Evolutionary conservation across 148 eudicot genomes (phyloP).

Genomic region (Camellia japonica): DNA sequence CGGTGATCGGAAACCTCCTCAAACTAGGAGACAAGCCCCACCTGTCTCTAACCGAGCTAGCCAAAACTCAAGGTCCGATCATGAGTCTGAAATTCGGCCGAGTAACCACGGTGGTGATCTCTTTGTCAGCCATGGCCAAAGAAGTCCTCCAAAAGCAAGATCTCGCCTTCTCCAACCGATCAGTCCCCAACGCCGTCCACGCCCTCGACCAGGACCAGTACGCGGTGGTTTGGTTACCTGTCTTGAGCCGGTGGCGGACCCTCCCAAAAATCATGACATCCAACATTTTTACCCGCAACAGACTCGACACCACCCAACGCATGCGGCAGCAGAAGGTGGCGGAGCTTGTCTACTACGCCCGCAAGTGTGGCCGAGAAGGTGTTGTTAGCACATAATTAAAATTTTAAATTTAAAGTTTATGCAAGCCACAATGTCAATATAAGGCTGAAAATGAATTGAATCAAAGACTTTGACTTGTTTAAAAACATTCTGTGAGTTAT

Average conservation of each 20-base stretch:
- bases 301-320: background rate
- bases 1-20: conserved; percentile 11
- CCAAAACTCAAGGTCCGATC: background rate
- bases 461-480: too few relatives aligned
- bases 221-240: conserved; percentile 5
- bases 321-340: background rate
- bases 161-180: conserved; percentile 1
- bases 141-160: conserved; percentile 18
- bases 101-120: conserved; percentile 17
- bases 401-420: too few relatives aligned
- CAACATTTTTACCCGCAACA: background rate
- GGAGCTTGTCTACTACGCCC: background rate
- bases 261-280: conserved; percentile 5
- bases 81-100: conserved; percentile 5
- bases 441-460: too few relatives aligned
- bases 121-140: conserved; percentile 13
- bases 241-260: background rate
- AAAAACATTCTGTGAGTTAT: too few relatives aligned
- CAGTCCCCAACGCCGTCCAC: background rate
- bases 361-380: background rate
- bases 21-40: conserved; percentile 10
- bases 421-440: too few relatives aligned
- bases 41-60: conserved; percentile 10
- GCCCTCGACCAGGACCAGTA: background rate
- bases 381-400: too few relatives aligned